Percentiles rank a stretch among this genome's conserved stretches.
Evolutionary conservation across 495 filamentous ascomycete species (phyloP).

Genomic region (Penicillium atrosanguineum): DNA sequence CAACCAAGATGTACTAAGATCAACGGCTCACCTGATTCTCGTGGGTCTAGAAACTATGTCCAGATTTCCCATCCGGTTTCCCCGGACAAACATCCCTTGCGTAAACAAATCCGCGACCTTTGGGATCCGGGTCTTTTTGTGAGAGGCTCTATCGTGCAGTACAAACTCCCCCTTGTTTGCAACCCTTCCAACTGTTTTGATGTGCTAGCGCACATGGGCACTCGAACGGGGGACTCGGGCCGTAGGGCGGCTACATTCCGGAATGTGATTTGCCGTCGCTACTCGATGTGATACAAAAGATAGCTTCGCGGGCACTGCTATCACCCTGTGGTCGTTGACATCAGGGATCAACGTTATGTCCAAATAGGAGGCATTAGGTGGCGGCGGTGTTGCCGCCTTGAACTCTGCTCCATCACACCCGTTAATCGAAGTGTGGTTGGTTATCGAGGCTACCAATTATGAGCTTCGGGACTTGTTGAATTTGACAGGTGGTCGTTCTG

Average conservation of each 20-base stretch:
- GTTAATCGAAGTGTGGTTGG: constrained; percentile 3
- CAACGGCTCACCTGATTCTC: constrained; percentile 17
- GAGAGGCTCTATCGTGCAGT: constrained; percentile 1
- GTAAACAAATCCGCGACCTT: constrained; percentile 13
- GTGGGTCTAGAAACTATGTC: constrained; percentile 19
- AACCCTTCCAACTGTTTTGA: background rate
- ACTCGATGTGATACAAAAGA: constrained; percentile 14
- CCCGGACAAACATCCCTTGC: constrained; percentile 26
- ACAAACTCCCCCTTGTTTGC: constrained; percentile 1
- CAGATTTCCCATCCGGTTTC: constrained; percentile 17
- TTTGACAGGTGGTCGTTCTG: background rate
- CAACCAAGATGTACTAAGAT: constrained; percentile 5
- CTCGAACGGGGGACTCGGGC: constrained; percentile 16
- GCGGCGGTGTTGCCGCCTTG: no score
- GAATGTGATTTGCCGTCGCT: constrained; percentile 21
- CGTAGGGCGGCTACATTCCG: constrained; percentile 13
- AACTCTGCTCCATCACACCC: background rate
- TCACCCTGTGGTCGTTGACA: background rate
- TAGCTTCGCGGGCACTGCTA: background rate
- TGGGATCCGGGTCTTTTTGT: constrained; percentile 2
- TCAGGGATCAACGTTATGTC: background rate
- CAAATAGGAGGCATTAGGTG: background rate
- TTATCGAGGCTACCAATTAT: background rate
- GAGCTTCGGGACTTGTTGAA: constrained; percentile 2
- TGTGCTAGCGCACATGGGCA: constrained; percentile 5